These are phyloP conservation scores for Neoboletus brunneissimus DNA, from an alignment of 768 basidiomycete species.

Conservation along the genomic window DNA sequence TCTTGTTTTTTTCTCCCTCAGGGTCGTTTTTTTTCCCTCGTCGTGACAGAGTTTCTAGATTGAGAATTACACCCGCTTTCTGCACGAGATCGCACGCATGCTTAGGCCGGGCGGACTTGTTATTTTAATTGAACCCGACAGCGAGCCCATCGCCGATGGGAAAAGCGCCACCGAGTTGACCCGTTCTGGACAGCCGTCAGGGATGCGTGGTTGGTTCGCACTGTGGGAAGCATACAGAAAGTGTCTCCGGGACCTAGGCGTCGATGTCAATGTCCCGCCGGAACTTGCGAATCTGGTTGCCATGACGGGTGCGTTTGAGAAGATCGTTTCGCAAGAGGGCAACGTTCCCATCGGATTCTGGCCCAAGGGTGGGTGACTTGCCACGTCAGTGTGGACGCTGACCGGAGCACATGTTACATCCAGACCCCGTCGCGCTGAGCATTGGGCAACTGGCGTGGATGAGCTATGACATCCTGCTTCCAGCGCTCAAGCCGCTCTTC, in stretches of 20 bases:
- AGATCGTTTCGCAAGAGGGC: constrained; percentile 51
- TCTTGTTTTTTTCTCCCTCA: constrained; percentile 2
- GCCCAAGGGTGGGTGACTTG: constrained; percentile 49
- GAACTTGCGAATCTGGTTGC: constrained; percentile 51
- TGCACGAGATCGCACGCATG: constrained; percentile 61
- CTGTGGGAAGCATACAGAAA: constrained; percentile 62
- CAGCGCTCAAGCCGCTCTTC: constrained; percentile 60
- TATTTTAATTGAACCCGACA: constrained; percentile 62
- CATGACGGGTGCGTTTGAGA: constrained; percentile 52
- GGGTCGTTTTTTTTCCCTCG: constrained; percentile 2
- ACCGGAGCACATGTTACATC: constrained; percentile 9
- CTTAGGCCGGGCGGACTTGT: constrained; percentile 70
- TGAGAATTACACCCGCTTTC: constrained; percentile 55
- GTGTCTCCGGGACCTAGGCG: constrained; percentile 48
- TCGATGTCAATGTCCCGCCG: constrained; percentile 59
- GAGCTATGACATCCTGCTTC: constrained; percentile 64
- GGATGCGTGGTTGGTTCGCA: constrained; percentile 57
- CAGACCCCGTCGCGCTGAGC: constrained; percentile 58
- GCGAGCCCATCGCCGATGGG: constrained; percentile 48
- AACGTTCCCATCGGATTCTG: constrained; percentile 69
- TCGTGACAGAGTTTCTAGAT: constrained; percentile 42
- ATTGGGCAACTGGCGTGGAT: constrained; percentile 74
- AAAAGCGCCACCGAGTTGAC: constrained; percentile 38
- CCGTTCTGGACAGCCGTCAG: constrained; percentile 33
- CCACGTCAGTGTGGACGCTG: constrained; percentile 5